phyloP scores from a whole-genome alignment of 768 basidiomycete species.

The Boletales sp. region DNA sequence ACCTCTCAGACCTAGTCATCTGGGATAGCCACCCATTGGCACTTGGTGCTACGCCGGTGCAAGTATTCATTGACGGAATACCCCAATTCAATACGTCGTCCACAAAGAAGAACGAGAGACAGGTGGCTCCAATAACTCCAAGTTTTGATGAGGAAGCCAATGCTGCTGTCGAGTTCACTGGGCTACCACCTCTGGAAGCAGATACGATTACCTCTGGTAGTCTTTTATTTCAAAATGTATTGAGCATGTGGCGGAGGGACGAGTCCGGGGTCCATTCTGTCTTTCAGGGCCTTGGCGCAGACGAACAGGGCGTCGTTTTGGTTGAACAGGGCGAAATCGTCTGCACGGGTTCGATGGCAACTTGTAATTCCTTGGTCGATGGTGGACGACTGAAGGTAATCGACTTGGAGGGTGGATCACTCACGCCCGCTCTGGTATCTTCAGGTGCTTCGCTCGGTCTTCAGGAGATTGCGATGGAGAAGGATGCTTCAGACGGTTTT shows the following conservation, averaged over 20 bases:
- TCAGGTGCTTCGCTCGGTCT: conserved; percentile 65
- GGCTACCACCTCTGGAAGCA: conserved; percentile 63
- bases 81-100: conserved; percentile 47
- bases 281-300: conserved; percentile 11
- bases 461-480: conserved; percentile 62
- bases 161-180: conserved; percentile 56
- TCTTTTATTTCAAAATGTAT: conserved; percentile 56
- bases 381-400: conserved; percentile 11
- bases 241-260: conserved; percentile 30
- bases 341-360: conserved; percentile 36
- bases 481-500: conserved; percentile 62
- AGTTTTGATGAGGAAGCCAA: conserved; percentile 59
- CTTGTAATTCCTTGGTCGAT: conserved; percentile 11
- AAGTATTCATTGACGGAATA: conserved; percentile 85
- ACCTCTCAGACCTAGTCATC: conserved; percentile 43
- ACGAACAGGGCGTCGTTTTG: conserved; percentile 36
- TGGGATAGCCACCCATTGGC: conserved; percentile 79
- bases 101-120: conserved; percentile 47
- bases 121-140: conserved; percentile 50
- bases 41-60: conserved; percentile 74
- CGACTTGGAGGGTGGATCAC: conserved; percentile 62
- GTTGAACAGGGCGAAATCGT: conserved; percentile 52
- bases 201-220: conserved; percentile 27
- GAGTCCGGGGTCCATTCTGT: conserved; percentile 18
- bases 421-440: conserved; percentile 59